Conservation (phyloP, 2,329 filamentous ascomycete species). For the Clarireedia hainanense region DNA sequence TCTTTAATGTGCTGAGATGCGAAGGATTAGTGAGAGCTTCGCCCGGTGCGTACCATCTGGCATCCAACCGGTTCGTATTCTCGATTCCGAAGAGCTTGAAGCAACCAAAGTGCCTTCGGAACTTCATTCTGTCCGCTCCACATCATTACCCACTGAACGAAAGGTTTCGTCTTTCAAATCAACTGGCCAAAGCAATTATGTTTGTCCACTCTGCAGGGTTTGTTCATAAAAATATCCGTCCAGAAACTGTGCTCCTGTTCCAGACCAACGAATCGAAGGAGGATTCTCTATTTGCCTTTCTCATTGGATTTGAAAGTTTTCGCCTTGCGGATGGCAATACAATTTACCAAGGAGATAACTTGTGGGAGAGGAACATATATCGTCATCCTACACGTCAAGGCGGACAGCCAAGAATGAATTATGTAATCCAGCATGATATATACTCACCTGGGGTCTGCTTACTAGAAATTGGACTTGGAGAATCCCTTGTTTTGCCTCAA, state of each 20-base stretch:
- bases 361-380: slow-evolving; percentile 18
- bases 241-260: slow-evolving; percentile 29
- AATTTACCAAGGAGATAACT: slow-evolving; percentile 7
- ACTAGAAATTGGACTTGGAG: slow-evolving; percentile 41
- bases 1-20: slow-evolving; percentile 18
- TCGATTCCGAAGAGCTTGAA: slow-evolving; percentile 5
- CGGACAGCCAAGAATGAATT: slow-evolving; percentile 5
- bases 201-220: slow-evolving; percentile 27
- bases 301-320: slow-evolving; percentile 16
- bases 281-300: slow-evolving; percentile 2
- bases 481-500: slow-evolving; percentile 24
- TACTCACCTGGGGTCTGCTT: slow-evolving; percentile 42
- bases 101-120: slow-evolving; percentile 11
- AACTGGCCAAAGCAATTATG: slow-evolving; percentile 25
- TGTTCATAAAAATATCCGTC: slow-evolving; percentile 32
- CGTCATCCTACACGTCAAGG: slow-evolving; percentile 17
- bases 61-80: slow-evolving; percentile 15
- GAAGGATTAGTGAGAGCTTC: slow-evolving; percentile 13
- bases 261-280: background rate
- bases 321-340: slow-evolving; percentile 14
- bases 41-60: background rate
- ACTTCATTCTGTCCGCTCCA: background rate
- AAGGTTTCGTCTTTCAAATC: slow-evolving; percentile 18
- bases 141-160: slow-evolving; percentile 12
- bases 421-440: slow-evolving; percentile 30